phyloP scores from a whole-genome alignment of 208 protist genomes.

The Crithidia mellificae region DNA sequence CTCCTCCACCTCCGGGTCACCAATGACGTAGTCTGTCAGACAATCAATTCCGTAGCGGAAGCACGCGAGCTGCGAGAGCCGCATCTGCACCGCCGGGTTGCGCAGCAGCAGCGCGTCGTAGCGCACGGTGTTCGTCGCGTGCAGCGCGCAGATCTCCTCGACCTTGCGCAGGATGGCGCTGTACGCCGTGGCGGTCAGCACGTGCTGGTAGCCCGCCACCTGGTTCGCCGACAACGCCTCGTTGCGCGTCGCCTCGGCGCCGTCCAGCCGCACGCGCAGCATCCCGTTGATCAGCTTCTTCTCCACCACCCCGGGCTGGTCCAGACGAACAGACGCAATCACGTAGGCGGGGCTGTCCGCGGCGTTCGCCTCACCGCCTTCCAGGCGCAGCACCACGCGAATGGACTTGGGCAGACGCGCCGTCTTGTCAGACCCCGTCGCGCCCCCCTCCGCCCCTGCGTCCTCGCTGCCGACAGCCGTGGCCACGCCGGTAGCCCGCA shows the following conservation, averaged over 20 bases:
- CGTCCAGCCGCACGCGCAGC: constrained; percentile 36
- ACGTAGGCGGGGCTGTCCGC: constrained; percentile 15
- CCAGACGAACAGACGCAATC: constrained; percentile 30
- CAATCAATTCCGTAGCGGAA: constrained; percentile 67
- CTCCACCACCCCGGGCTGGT: constrained; percentile 39
- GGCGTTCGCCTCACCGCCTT: neutral
- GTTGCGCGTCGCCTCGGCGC: constrained; percentile 35
- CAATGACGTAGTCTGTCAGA: constrained; percentile 58
- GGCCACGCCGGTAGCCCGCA: constrained; percentile 25
- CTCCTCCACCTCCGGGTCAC: constrained; percentile 35
- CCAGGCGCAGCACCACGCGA: constrained; percentile 29
- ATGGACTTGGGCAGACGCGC: constrained; percentile 13
- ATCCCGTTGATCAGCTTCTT: constrained; percentile 39
- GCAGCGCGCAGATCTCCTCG: constrained; percentile 61
- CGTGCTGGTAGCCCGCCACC: constrained; percentile 51
- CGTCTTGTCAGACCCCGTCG: neutral
- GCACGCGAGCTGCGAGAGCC: constrained; percentile 60
- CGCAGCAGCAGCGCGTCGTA: constrained; percentile 76
- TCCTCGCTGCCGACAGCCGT: constrained; percentile 8
- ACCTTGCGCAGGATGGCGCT: constrained; percentile 53
- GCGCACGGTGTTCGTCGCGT: constrained; percentile 60
- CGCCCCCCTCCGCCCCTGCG: neutral
- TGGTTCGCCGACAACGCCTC: constrained; percentile 25
- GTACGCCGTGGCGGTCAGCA: constrained; percentile 70
- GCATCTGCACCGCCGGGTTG: constrained; percentile 68